Evolutionary conservation across 352 stramenopile genomes (phyloP).

Genomic region (Paralagenidium karlingii): DNA sequence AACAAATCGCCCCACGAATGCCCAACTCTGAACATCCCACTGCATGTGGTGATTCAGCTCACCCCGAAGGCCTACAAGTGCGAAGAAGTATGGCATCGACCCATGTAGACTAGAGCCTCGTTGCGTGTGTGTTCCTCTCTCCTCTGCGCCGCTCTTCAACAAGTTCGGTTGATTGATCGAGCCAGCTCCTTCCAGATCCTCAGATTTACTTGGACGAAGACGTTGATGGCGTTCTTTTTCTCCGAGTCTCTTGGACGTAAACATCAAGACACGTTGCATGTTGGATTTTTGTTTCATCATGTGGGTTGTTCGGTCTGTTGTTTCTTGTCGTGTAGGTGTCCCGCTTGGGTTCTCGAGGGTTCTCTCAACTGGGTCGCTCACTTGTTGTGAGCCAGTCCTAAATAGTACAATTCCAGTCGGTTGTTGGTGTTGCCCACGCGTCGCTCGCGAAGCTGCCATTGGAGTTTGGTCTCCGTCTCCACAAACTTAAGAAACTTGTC

Average conservation of each 20-base stretch:
- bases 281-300: too few relatives aligned
- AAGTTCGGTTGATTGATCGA: too few relatives aligned
- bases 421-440: constrained; percentile 29
- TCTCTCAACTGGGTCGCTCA: background rate
- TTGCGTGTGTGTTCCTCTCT: background rate
- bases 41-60: constrained; percentile 94
- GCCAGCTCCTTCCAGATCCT: too few relatives aligned
- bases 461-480: constrained; percentile 22
- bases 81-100: constrained; percentile 88
- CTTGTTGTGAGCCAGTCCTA: constrained; percentile 11
- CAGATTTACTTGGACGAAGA: too few relatives aligned
- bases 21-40: constrained; percentile 86
- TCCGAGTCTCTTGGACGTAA: too few relatives aligned
- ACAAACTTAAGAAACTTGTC: constrained; percentile 69
- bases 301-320: too few relatives aligned
- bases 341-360: too few relatives aligned
- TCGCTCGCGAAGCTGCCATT: constrained; percentile 27
- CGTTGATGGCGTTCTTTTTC: too few relatives aligned
- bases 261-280: too few relatives aligned
- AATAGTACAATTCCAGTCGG: constrained; percentile 55
- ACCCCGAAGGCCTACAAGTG: constrained; percentile 90
- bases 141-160: too few relatives aligned
- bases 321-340: too few relatives aligned
- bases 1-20: constrained; percentile 87
- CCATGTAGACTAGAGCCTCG: constrained; percentile 31